Base-by-base conservation (phyloP, 331 rosid species). In the Dryas integrifolia region DNA sequence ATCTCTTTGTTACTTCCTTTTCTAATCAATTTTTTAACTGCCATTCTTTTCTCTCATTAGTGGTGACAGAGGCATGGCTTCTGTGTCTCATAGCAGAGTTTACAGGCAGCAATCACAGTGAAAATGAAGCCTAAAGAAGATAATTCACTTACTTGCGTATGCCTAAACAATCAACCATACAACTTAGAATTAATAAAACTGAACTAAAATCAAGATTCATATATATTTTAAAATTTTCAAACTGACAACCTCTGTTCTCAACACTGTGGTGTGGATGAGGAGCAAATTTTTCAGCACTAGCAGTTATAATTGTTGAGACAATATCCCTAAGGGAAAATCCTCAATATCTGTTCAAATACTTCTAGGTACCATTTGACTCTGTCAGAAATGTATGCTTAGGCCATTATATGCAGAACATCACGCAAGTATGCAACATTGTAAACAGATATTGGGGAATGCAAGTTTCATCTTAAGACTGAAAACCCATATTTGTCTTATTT, bases 51-150 rank as follows among this genome's bases (percentile, higher is more conserved):
- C 16, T 74, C 72, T 50, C 12, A 71, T 79, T 67, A 70, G 65
- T 59, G 69, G 61, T 70, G 65, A 68, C 69, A 65, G 62, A 79
- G 70, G 73, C 81, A 72, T 75, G 79, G 81, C 76, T 82, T 58
- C 73, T 50, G 39, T 82, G 62, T 15, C 60, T 75, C 65, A 70
- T 45, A 60, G 40, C 75, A 76, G 74, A 65, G 53, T 43, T 47
- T 80, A 65, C 55, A 51, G 75, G 72, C 60, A 72, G 21, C 55
- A 26, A 1, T 74, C 5, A 74, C 57, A 52, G 75, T 52, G 46
- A 9, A 67, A 57, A 67, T 75, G 52, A 58, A 57, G 73, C 48
- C 43, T 30, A 57, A 5, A 67, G 21, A 39, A 41, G 41, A 63
- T 11, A 18, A 24, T 43, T 43, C 16, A 43, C 16, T 63, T 50